Conservation (phyloP, 371 early-diverging fungal genomes). For the Mortierella sp. region DNA sequence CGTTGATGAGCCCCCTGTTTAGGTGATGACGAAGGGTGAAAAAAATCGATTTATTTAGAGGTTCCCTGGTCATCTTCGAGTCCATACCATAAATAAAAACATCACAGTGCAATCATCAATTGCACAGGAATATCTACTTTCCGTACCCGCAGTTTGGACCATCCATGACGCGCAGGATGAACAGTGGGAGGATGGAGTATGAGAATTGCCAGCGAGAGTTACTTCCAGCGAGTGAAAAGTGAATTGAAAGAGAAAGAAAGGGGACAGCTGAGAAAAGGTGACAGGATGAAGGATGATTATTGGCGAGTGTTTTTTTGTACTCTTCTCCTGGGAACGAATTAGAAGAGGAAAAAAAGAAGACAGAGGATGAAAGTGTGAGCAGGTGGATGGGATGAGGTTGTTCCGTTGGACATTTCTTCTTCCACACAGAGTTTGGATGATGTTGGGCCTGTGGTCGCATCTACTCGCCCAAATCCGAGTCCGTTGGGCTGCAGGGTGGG, state of each 20-base stretch:
- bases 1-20: not conserved
- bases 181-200: no score
- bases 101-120: not conserved
- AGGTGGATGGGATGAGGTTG: not conserved
- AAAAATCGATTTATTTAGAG: not conserved
- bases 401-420: not conserved
- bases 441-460: not conserved
- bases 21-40: not conserved
- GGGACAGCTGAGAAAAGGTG: no score
- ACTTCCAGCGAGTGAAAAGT: no score
- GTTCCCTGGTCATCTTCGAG: not conserved
- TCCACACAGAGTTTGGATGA: not conserved
- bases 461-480: not conserved
- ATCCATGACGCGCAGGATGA: no score
- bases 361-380: no score
- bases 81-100: not conserved
- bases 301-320: no score
- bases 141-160: no score
- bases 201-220: no score
- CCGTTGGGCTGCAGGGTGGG: slow-evolving; percentile 2
- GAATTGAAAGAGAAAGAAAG: no score
- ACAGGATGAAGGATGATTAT: no score
- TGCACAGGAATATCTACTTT: no score
- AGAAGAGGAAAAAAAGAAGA: not conserved
- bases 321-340: not conserved